Evolutionary conservation across 1,139 yeast genomes (phyloP), one percentile per base, ranked within the genome.

Genomic region (Ashbya aceris): DNA sequence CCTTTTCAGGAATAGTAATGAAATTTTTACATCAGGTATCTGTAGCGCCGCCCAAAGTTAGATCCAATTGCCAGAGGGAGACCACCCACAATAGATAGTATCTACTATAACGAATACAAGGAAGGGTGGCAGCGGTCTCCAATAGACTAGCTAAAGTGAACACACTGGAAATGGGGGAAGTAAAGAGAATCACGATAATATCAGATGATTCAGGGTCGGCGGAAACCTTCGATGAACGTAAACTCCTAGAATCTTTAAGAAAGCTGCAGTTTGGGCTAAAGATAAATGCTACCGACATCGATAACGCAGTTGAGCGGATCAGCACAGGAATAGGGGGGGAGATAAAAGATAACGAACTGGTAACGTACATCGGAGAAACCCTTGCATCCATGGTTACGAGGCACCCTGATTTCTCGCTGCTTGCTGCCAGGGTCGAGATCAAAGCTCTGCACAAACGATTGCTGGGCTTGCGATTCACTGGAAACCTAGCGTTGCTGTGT

Each of bases 381-480:
- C 93, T 96, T 45, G 97, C 97, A 35, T 83, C 84, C 58, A 83
- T 89, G 95, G 85, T 96, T 48, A 91, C 97, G 13, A 77, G 83
- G 47, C 98, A 91, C 64, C 97, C 97, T 17, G 97, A 91, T 66
- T 89, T 91, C 57, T 95, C 96, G 38, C 78, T 79, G 36, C 74
- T 91, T 53, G 98, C 96, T 40, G 97, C 97, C 28, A 80, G 98
- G 67, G 80, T 91, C 48, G 96, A 95, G 30, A 83, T 89, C 40
- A 81, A 94, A 36, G 85, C 86, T 64, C 73, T 89, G 61, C 96
- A 89, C 70, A 87, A 85, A 66, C 95, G 84, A 64, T 34, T 51
- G 27, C 38, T 38, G 4, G 44, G 45, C 8, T 33, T 44, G 8
- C 38, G 47, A 2, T 51, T 51, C 36, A 44, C 50, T 4, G 45